These are phyloP conservation scores for Colletotrichum sp. DNA, from an alignment of 2,329 filamentous ascomycete genomes.

Conservation along the genomic window DNA sequence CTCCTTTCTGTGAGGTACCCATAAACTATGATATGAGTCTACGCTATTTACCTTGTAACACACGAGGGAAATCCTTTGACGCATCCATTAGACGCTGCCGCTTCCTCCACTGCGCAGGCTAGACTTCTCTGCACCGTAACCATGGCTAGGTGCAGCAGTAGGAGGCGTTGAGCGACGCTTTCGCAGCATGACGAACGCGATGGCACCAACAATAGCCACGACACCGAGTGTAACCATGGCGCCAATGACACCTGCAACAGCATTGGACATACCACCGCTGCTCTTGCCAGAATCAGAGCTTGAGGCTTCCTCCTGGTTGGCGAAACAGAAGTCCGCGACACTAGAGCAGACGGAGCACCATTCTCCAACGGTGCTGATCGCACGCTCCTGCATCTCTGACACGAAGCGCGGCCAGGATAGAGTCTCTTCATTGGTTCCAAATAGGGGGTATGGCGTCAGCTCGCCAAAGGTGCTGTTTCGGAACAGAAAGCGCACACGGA, in stretches of 20 bases:
- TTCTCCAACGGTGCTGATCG: slow-evolving; percentile 31
- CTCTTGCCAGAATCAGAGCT: background rate
- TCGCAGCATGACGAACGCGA: background rate
- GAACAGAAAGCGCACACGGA: slow-evolving; percentile 38
- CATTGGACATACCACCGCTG: slow-evolving; percentile 33
- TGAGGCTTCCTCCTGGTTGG: slow-evolving; percentile 27
- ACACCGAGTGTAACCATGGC: slow-evolving; percentile 36
- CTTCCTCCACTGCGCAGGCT: background rate
- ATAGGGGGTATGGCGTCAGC: slow-evolving; percentile 33
- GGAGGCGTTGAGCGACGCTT: background rate
- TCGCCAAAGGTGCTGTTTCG: slow-evolving; percentile 35
- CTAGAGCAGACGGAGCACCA: slow-evolving; percentile 35
- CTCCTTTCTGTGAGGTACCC: background rate
- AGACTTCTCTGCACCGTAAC: background rate
- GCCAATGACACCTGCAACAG: slow-evolving; percentile 36
- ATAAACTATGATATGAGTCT: background rate
- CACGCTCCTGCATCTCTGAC: slow-evolving; percentile 29
- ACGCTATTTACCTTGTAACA: fast-evolving
- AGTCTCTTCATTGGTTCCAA: slow-evolving; percentile 30
- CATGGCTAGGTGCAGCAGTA: background rate
- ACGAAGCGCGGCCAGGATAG: slow-evolving; percentile 33
- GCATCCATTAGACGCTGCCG: background rate
- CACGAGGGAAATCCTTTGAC: background rate
- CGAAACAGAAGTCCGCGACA: slow-evolving; percentile 33
- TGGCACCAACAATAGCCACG: slow-evolving; percentile 19